Evolutionary conservation across 768 basidiomycete genomes (phyloP), one percentile per base, ranked within the genome.

Genomic region (Russula abietina): DNA sequence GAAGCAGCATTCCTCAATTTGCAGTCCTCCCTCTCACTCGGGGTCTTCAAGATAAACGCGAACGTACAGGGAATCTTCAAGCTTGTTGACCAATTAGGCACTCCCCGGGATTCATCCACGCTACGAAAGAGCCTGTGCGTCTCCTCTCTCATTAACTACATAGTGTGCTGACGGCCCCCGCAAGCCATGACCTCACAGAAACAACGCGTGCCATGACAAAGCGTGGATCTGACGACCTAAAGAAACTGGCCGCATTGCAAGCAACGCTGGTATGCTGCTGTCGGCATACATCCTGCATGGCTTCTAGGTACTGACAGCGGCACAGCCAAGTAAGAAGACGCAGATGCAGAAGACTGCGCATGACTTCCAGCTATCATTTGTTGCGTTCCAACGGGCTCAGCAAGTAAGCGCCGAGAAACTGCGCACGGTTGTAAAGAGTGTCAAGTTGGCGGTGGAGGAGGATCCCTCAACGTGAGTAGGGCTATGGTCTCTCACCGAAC

Each of bases 41-140:
- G 98, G 73, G 92, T 96, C 61, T 98, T 98, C 87, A 98, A 98
- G 83, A 93, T 98, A 78, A 95, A 96, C 70, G 84, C 91, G 62
- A 99, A 99, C 75, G 93, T 98, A 3, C 92, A 96, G 70, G 96
- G 91, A 17, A 95, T 99, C 54, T 74, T 93, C 69, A 92, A 91
- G 75, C 81, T 94, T n/a, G 92, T 98, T n/a, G 94, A 98, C 71
- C 91, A 95, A 73, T 82, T 99, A 1, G 96, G 96, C 4, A 92
- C 89, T 0, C 77, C 77, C 36, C 85, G 85, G 70, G 95, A 98
- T 73, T 91, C 88, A 19, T 83, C 87, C 1, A 73, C 78, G 2
- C 75, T 98, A 57, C 81, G 96, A 68, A 93, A 89, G 74, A 88
- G 85, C 56, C 76, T 98, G 95, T 96, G 70, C 66, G 93, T 81